A percentile compares a stretch with the other conserved stretches of the same genome.
phyloP scores from a whole-genome alignment of 2,329 filamentous ascomycete genomes.

The Delphinella strobiligena region DNA sequence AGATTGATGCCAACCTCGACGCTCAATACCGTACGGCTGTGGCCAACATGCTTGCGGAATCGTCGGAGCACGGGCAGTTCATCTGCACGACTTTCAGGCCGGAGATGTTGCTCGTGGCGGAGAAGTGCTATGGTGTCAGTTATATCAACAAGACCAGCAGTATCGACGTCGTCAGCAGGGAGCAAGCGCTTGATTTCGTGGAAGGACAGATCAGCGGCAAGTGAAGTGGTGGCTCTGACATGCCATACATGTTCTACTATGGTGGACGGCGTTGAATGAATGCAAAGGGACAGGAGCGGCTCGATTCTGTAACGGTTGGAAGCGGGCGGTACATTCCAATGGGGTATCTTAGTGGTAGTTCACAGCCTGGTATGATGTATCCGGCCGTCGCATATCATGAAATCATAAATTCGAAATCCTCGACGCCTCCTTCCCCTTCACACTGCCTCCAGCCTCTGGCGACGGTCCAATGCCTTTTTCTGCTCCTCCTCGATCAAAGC shows the following conservation, averaged over 20 bases:
- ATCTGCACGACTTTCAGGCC: constrained; percentile 98
- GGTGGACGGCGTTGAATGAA: not conserved
- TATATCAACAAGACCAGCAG: constrained; percentile 86
- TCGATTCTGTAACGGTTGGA: too few relatives aligned
- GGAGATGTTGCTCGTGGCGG: constrained; percentile 87
- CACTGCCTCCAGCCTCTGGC: constrained; percentile 8
- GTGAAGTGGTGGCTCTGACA: not conserved
- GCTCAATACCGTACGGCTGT: constrained; percentile 96
- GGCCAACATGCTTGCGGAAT: constrained; percentile 66
- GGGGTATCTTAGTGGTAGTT: not conserved
- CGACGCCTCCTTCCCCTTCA: too few relatives aligned
- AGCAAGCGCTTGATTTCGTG: constrained; percentile 86
- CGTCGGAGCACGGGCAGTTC: constrained; percentile 55
- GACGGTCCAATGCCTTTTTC: constrained; percentile 9
- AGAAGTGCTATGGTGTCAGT: constrained; percentile 95
- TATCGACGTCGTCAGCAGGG: constrained; percentile 77
- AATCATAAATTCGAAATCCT: not conserved
- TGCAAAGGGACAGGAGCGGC: not conserved
- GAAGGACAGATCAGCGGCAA: constrained; percentile 56
- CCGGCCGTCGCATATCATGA: not conserved
- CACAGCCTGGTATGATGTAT: not conserved
- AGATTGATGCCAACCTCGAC: constrained; percentile 96
- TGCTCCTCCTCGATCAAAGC: constrained; percentile 10
- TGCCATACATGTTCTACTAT: too few relatives aligned
- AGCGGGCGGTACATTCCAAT: too few relatives aligned